Percentiles rank a stretch among this genome's conserved stretches.
Evolutionary conservation across 2,329 filamentous ascomycete species (phyloP).

Genomic region (Alternaria infectoria): DNA sequence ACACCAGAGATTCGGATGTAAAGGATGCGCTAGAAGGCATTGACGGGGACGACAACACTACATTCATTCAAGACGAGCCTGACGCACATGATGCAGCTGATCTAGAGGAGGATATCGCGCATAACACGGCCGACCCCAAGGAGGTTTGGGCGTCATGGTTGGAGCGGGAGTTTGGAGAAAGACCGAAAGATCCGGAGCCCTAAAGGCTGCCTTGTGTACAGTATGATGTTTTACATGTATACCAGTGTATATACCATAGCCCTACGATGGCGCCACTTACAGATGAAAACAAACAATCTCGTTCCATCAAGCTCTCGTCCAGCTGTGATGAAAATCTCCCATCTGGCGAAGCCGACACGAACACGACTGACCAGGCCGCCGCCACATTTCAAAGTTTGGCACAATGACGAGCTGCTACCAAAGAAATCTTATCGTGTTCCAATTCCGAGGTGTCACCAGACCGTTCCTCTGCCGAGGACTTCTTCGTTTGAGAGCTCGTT

Average conservation of each 20-base stretch:
- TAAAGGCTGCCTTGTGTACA: constrained; percentile 1
- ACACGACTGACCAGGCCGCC: neutral
- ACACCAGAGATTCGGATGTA: constrained; percentile 6
- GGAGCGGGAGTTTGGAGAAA: constrained; percentile 36
- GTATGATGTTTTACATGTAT: constrained; percentile 5
- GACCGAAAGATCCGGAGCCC: constrained; percentile 27
- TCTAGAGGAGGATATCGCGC: neutral
- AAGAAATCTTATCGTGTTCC: neutral
- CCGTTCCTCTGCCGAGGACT: constrained; percentile 3
- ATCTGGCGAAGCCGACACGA: neutral
- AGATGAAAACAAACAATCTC: neutral
- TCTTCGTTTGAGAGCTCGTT: constrained; percentile 7
- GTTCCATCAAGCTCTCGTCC: neutral
- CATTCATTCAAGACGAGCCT: constrained; percentile 5
- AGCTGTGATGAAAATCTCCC: accelerated
- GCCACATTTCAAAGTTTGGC: neutral
- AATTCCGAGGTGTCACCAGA: constrained; percentile 9
- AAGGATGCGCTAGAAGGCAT: neutral
- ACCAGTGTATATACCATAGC: constrained; percentile 10
- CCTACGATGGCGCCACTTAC: constrained; percentile 16
- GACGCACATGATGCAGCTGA: neutral
- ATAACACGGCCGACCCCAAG: neutral
- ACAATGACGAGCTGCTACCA: constrained; percentile 1
- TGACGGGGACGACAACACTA: constrained; percentile 7
- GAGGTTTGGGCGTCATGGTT: constrained; percentile 38